A percentile compares a stretch with the other conserved stretches of the same genome.
Evolutionary conservation across 129 eudicot genomes (phyloP).

Genomic region (Silybum marianum): DNA sequence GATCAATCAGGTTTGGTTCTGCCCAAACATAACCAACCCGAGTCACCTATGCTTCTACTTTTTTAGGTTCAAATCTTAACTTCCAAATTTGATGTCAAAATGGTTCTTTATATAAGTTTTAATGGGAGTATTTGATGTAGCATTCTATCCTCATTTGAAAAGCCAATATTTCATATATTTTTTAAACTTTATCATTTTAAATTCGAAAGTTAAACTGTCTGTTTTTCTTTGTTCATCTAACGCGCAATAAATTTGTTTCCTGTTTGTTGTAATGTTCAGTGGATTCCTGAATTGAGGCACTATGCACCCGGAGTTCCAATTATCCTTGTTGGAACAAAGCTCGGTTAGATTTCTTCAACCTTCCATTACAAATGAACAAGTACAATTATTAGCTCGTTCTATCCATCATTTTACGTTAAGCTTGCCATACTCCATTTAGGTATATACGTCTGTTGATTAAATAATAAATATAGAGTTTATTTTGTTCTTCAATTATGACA

Average conservation of each 20-base stretch:
- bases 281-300: constrained; percentile 82
- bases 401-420: not conserved
- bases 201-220: not conserved
- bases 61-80: not conserved
- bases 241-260: not conserved
- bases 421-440: not conserved
- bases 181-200: not conserved
- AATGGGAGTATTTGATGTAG: not conserved
- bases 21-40: no score
- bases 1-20: no score
- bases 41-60: no score
- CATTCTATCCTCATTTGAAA: not conserved
- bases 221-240: constrained; percentile 1
- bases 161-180: not conserved
- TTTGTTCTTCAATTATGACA: constrained; percentile 9
- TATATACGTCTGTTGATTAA: not conserved
- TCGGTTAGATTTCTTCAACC: constrained; percentile 48
- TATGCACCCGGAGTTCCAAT: constrained; percentile 78
- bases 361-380: not conserved
- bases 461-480: not conserved
- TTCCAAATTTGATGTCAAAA: not conserved
- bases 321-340: constrained; percentile 78
- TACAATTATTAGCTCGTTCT: not conserved
- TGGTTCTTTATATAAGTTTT: not conserved
- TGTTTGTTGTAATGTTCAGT: constrained; percentile 42